Base-by-base conservation (phyloP, 2,329 filamentous ascomycete species). In the Myriosclerotinia scirpicola region DNA sequence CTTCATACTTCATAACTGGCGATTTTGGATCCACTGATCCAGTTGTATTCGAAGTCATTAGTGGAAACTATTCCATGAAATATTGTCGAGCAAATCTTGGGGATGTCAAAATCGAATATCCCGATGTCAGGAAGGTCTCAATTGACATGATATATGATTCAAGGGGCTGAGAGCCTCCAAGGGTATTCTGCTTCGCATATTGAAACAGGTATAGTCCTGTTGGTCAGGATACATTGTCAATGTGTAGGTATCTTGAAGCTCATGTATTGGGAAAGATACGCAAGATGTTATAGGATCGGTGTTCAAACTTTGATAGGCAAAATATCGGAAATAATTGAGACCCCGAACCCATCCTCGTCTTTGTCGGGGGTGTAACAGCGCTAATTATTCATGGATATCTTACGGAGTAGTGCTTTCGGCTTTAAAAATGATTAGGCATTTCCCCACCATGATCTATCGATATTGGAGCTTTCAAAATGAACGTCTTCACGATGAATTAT, bases 221-320 rank as follows among this genome's bases (percentile, higher is more conserved):
- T 7, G 38, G 15, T 15, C 42, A 44, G 14, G 20, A 17, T 44
- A 17, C 5, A 15, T 15, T 17, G 15, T 44, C 15, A 44, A 5
- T 56, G 12, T 30, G 4, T 34, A 5, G 42, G 2, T 22, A 44
- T 54, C 40, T 30, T 34, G 52, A 55, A n/a, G 38, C 40, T 26
- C 26, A 54, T 67, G 54, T 38, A 54, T 53, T 22, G 5, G 38
- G 36, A n/a, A 67, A 44, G 55, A 59, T 58, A 64, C 55, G 38
- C 26, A 52, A 11, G 40, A 59, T 14, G 40, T 30, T 53, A 7
- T 30, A 22, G 22, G 14, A 22, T 65, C 54, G 63, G 53, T 17
- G 34, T 65, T 52, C 20, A 65, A 65, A 62, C 30, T 34, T 4
- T 46, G 63, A 65, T 53, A 64, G 53, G 62, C 11, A 40, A 40